phyloP scores from a whole-genome alignment of 441 rosid genomes.

The Croton laevigatus region DNA sequence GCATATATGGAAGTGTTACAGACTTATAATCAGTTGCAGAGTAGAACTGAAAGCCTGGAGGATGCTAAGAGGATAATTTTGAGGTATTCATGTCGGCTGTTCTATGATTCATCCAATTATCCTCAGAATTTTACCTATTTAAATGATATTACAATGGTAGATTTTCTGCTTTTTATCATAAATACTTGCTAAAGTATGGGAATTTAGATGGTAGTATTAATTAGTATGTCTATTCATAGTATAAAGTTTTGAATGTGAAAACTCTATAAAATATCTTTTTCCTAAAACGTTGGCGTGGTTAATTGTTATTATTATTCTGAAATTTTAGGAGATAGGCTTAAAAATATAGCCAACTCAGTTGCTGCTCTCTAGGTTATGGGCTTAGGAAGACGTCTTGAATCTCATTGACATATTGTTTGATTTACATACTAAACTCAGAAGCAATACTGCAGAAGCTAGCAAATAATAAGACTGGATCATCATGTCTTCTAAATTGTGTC shows the following conservation, averaged over 20 bases:
- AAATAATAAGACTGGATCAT: neutral
- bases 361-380: neutral
- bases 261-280: neutral
- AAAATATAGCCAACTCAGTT: neutral
- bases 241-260: neutral
- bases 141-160: neutral
- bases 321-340: no score
- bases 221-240: neutral
- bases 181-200: neutral
- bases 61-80: slow-evolving; percentile 44
- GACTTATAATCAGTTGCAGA: slow-evolving; percentile 38
- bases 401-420: no score
- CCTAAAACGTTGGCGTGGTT: neutral
- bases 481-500: neutral
- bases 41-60: slow-evolving; percentile 31
- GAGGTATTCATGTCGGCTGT: slow-evolving; percentile 40
- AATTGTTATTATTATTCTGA: neutral
- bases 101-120: neutral
- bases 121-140: neutral
- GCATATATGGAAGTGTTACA: slow-evolving; percentile 45
- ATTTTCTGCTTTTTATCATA: neutral
- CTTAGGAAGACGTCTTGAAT: neutral
- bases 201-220: neutral
- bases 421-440: neutral
- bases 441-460: neutral